Evolutionary conservation across 1,284 basidiomycete species (phyloP).

Genomic region (Rhodotorula sp.): DNA sequence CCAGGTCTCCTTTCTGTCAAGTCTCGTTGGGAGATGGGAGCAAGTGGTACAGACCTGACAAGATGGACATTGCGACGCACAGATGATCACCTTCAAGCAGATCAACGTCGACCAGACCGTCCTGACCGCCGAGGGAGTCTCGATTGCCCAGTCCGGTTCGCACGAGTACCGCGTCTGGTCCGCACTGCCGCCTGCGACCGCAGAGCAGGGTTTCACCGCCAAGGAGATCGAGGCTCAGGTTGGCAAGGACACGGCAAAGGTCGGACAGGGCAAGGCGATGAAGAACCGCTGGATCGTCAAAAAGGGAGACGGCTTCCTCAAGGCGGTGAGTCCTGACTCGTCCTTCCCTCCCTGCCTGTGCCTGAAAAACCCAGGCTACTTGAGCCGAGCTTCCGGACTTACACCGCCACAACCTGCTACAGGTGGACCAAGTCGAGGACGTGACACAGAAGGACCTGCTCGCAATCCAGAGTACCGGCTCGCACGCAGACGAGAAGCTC

Average conservation of each 20-base stretch:
- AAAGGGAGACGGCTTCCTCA: constrained; percentile 82
- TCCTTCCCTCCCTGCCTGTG: background rate
- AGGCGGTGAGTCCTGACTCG: constrained; percentile 62
- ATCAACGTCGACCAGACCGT: constrained; percentile 71
- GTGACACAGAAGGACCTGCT: constrained; percentile 70
- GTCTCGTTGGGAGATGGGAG: background rate
- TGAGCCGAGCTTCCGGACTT: too few species aligned
- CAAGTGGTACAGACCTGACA: background rate
- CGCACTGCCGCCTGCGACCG: constrained; percentile 58
- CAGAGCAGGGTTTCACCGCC: constrained; percentile 26
- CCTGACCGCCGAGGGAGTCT: constrained; percentile 75
- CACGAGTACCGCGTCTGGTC: constrained; percentile 91
- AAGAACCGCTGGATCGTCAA: constrained; percentile 97
- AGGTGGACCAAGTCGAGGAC: constrained; percentile 65
- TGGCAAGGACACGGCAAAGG: constrained; percentile 79
- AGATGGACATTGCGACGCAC: constrained; percentile 9
- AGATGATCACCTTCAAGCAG: constrained; percentile 84
- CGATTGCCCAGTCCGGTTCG: constrained; percentile 76
- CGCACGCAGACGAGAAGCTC: constrained; percentile 65
- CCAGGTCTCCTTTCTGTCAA: background rate
- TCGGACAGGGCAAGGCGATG: constrained; percentile 91
- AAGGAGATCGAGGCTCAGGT: constrained; percentile 56
- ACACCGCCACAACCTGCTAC: background rate
- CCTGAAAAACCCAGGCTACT: too few species aligned
- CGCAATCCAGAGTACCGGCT: constrained; percentile 70